phyloP scores from a whole-genome alignment of 495 filamentous ascomycete genomes.

The Hyaloscypha finlandica region DNA sequence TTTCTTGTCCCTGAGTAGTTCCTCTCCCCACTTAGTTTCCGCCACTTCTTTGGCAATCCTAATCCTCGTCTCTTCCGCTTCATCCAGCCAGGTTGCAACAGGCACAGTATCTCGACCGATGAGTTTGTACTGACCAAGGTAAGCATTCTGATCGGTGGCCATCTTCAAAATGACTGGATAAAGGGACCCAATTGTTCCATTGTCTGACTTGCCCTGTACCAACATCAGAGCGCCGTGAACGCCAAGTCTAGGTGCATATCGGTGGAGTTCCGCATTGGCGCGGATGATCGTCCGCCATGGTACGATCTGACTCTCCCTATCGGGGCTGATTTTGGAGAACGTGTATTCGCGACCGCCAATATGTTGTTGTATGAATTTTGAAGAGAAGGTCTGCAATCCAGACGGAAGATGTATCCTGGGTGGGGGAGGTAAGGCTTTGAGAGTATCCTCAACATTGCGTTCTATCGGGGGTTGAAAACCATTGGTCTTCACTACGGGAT shows the following conservation, averaged over 20 bases:
- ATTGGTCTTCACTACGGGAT: too few species aligned
- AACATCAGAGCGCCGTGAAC: background rate
- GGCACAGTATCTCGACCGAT: background rate
- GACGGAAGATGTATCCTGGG: too few species aligned
- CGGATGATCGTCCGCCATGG: background rate
- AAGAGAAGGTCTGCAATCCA: too few species aligned
- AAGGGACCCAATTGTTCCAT: background rate
- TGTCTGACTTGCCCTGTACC: background rate
- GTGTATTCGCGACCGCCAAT: too few species aligned
- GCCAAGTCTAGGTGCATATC: conserved; percentile 1
- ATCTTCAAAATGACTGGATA: background rate
- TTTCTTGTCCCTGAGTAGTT: background rate
- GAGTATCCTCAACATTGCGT: too few species aligned
- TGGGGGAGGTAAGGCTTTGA: too few species aligned
- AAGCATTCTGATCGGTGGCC: background rate
- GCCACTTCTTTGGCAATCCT: conserved; percentile 1
- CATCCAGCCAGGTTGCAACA: background rate
- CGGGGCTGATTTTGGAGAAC: too few species aligned
- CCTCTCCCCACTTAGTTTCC: background rate
- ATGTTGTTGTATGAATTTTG: too few species aligned
- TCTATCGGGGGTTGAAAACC: too few species aligned
- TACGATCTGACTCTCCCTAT: background rate
- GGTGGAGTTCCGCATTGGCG: too few species aligned
- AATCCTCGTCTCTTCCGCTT: background rate
- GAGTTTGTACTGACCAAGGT: conserved; percentile 1